Percentiles rank a stretch among this genome's conserved stretches.
Conservation (phyloP, 768 basidiomycete genomes). For the Roridomyces roridus region DNA sequence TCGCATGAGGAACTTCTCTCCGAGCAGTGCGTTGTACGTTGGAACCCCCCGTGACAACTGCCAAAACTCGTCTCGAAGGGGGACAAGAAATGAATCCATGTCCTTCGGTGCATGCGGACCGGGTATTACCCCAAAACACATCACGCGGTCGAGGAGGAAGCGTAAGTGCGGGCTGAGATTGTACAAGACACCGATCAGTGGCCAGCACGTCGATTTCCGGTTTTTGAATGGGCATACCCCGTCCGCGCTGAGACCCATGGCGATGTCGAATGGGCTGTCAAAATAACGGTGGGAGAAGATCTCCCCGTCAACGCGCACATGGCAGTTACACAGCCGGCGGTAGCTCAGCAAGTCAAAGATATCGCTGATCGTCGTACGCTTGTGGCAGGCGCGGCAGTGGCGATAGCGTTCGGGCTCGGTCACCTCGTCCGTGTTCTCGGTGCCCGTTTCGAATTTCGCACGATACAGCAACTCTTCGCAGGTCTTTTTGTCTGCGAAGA, state of each 20-base stretch:
- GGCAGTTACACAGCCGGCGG: conserved; percentile 17
- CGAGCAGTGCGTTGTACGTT: conserved; percentile 29
- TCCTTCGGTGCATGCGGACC: conserved; percentile 45
- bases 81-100: conserved; percentile 44
- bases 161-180: conserved; percentile 45
- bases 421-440: conserved; percentile 29
- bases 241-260: conserved; percentile 44
- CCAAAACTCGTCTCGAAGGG: conserved; percentile 41
- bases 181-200: conserved; percentile 44
- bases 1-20: not conserved
- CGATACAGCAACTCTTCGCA: conserved; percentile 37
- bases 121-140: conserved; percentile 47
- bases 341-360: conserved; percentile 41
- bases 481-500: conserved; percentile 23
- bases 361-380: conserved; percentile 29
- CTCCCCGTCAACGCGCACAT: conserved; percentile 32
- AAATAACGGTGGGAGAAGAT: conserved; percentile 35
- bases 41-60: conserved; percentile 37
- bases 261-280: conserved; percentile 39
- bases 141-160: conserved; percentile 35
- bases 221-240: conserved; percentile 42
- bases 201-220: conserved; percentile 27
- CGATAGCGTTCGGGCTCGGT: no score
- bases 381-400: no score
- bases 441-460: not conserved